A percentile compares a stretch with the other conserved stretches of the same genome.
These are phyloP conservation scores for Leccinum incarnatum DNA, from an alignment of 768 basidiomycete species.

Conservation along the genomic window DNA sequence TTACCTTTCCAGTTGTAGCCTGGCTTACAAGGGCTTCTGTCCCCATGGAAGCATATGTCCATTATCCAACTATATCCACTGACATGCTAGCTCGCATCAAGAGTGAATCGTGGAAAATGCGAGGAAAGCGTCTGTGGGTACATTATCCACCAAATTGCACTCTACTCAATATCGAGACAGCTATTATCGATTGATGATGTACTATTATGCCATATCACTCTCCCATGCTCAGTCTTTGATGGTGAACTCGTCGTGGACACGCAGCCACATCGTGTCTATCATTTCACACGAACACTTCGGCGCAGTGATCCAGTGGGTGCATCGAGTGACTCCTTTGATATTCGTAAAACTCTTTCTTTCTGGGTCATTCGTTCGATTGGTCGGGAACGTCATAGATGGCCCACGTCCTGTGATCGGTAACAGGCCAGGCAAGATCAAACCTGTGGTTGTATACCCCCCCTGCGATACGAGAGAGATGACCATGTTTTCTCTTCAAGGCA, in stretches of 20 bases:
- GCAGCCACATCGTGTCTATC: conserved; percentile 75
- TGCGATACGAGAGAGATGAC: conserved; percentile 81
- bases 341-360: conserved; percentile 31
- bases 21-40: conserved; percentile 51
- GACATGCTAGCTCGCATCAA: conserved; percentile 86
- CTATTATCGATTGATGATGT: conserved; percentile 89
- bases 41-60: conserved; percentile 87
- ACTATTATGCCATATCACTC: conserved; percentile 74
- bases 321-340: conserved; percentile 41
- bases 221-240: conserved; percentile 73
- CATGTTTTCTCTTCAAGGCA: conserved; percentile 47
- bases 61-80: conserved; percentile 95
- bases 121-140: conserved; percentile 28
- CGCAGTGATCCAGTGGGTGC: conserved; percentile 44
- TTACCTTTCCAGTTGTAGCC: conserved; percentile 79
- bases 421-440: conserved; percentile 2
- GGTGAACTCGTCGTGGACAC: conserved; percentile 97
- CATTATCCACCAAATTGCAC: background rate
- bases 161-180: conserved; percentile 36
- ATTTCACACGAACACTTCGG: conserved; percentile 52
- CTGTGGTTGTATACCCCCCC: conserved; percentile 78
- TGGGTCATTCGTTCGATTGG: background rate
- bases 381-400: background rate
- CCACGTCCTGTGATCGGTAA: background rate
- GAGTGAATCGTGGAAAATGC: conserved; percentile 26